Percentiles rank a stretch among this genome's conserved stretches.
phyloP scores from a whole-genome alignment of 768 basidiomycete genomes.

The Suillus lakei region DNA sequence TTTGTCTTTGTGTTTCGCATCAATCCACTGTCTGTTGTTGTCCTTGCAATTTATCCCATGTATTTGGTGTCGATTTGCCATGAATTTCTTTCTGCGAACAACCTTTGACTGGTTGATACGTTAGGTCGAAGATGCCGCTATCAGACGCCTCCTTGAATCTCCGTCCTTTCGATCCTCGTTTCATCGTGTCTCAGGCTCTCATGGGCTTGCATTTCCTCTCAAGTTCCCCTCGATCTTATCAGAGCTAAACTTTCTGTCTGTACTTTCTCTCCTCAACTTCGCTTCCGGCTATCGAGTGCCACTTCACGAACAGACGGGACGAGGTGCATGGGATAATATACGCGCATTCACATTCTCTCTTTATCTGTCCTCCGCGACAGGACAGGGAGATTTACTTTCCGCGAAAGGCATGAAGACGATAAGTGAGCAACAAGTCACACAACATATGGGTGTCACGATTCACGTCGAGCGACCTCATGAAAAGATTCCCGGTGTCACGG shows the following conservation, averaged over 20 bases:
- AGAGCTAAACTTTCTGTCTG: conserved; percentile 82
- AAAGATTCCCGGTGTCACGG: conserved; percentile 65
- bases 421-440: conserved; percentile 62
- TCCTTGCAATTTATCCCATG: neutral
- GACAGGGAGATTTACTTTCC: conserved; percentile 61
- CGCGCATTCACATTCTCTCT: conserved; percentile 73
- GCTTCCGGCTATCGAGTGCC: conserved; percentile 80
- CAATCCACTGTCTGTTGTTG: neutral
- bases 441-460: conserved; percentile 70
- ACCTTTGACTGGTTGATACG: conserved; percentile 15
- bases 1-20: neutral
- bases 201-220: conserved; percentile 80
- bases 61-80: neutral
- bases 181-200: conserved; percentile 60
- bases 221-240: conserved; percentile 73
- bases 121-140: conserved; percentile 61
- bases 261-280: conserved; percentile 83
- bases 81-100: neutral
- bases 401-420: conserved; percentile 68
- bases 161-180: conserved; percentile 67
- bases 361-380: conserved; percentile 66
- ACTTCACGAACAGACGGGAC: conserved; percentile 71
- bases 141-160: conserved; percentile 67
- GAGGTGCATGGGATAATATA: conserved; percentile 87
- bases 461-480: conserved; percentile 76